phyloP scores from a whole-genome alignment of 306 rosid genomes.

The Morella rubra region DNA sequence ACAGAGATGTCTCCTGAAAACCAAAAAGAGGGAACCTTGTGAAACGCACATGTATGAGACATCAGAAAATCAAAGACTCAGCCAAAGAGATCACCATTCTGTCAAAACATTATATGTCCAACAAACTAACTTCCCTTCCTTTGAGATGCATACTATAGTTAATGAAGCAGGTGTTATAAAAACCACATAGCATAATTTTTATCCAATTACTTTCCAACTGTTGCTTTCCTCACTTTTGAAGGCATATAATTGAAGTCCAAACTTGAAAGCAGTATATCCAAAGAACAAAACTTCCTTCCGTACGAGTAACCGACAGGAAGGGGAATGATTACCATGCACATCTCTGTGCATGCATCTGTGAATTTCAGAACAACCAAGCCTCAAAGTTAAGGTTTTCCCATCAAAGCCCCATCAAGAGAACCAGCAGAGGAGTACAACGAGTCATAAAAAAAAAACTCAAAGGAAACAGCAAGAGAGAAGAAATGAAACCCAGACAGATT shows the following conservation, averaged over 20 bases:
- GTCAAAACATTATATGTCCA: not conserved
- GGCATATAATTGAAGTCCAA: not conserved
- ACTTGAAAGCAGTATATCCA: not conserved
- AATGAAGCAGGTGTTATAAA: not conserved
- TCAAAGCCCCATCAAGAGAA: not conserved
- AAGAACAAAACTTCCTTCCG: not conserved
- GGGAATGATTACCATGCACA: not conserved
- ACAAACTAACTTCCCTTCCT: constrained; percentile 4
- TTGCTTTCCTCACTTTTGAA: constrained; percentile 11
- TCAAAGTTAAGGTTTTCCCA: not conserved
- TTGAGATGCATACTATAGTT: not conserved
- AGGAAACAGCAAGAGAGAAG: not conserved
- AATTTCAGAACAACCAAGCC: constrained; percentile 10
- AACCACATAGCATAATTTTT: not conserved
- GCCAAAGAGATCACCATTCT: not conserved
- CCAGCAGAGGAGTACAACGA: not conserved
- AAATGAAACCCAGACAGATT: not conserved
- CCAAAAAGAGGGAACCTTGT: constrained; percentile 30
- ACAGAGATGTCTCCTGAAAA: constrained; percentile 83
- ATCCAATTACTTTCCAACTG: not conserved
- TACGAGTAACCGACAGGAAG: not conserved
- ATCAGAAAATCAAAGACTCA: not conserved
- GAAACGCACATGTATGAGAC: constrained; percentile 12
- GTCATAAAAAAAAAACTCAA: not conserved
- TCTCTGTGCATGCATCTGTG: not conserved